A percentile compares a stretch with the other conserved stretches of the same genome.
phyloP scores from a whole-genome alignment of 208 protist genomes.

The Leishmania guyanensis region DNA sequence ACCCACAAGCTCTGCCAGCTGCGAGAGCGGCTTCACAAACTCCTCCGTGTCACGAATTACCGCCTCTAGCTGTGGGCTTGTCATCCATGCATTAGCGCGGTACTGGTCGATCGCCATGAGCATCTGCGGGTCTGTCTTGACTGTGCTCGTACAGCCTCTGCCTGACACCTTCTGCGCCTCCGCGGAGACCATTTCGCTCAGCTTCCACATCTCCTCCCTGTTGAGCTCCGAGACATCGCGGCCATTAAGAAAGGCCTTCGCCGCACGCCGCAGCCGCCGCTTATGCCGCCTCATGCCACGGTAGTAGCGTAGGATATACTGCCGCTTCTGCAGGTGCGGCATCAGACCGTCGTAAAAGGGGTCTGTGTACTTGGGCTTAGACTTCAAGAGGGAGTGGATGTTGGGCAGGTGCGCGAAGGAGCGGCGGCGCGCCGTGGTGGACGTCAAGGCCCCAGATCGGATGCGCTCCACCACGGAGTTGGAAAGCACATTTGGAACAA shows the following conservation, averaged over 20 bases:
- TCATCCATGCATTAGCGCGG: conserved; percentile 90
- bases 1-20: conserved; percentile 60
- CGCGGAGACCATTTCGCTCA: conserved; percentile 60
- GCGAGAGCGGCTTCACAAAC: conserved; percentile 39
- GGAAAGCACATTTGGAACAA: conserved; percentile 56
- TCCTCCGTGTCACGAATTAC: conserved; percentile 36
- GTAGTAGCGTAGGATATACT: conserved; percentile 60
- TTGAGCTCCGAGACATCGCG: conserved; percentile 56
- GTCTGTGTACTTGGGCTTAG: conserved; percentile 44
- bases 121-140: conserved; percentile 78
- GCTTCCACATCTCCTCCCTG: conserved; percentile 71
- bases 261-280: conserved; percentile 36
- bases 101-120: conserved; percentile 81
- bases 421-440: conserved; percentile 52
- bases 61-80: conserved; percentile 44
- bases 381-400: conserved; percentile 67
- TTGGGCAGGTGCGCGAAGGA: conserved; percentile 70
- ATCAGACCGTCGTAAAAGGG: conserved; percentile 54
- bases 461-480: conserved; percentile 38
- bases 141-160: conserved; percentile 64
- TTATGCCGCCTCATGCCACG: conserved; percentile 35
- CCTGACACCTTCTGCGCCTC: conserved; percentile 46
- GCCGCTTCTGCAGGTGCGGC: conserved; percentile 60
- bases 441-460: conserved; percentile 38
- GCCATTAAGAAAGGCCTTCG: conserved; percentile 48